These are phyloP conservation scores for Beta lomatogona DNA, from an alignment of 179 eudicot species.

Conservation along the genomic window DNA sequence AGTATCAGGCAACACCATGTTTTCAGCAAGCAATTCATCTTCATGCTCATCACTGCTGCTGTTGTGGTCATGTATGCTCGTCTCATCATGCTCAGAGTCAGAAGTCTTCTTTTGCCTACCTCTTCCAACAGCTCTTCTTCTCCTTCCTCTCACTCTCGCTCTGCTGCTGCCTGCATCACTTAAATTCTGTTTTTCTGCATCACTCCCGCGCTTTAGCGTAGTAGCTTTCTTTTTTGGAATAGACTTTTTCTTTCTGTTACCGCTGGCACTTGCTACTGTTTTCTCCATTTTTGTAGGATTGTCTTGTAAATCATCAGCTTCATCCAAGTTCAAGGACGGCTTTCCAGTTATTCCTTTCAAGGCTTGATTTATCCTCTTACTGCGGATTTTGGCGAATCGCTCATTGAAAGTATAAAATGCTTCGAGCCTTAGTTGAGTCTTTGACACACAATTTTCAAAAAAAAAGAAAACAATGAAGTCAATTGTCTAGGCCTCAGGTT, in stretches of 20 bases:
- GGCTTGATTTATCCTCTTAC: slow-evolving; percentile 86
- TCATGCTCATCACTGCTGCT: slow-evolving; percentile 35
- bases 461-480: not conserved
- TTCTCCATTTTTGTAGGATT: slow-evolving; percentile 39
- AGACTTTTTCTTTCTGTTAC: slow-evolving; percentile 32
- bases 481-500: not conserved
- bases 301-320: slow-evolving; percentile 36
- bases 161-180: slow-evolving; percentile 24
- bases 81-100: slow-evolving; percentile 37
- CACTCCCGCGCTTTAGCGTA: slow-evolving; percentile 3
- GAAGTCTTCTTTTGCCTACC: slow-evolving; percentile 40
- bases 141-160: slow-evolving; percentile 39
- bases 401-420: slow-evolving; percentile 96
- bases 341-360: slow-evolving; percentile 68
- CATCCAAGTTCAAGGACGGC: slow-evolving; percentile 43
- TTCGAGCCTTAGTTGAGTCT: slow-evolving; percentile 96
- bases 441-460: slow-evolving; percentile 32
- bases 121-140: slow-evolving; percentile 38
- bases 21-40: slow-evolving; percentile 38
- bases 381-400: slow-evolving; percentile 92
- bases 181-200: slow-evolving; percentile 27
- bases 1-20: slow-evolving; percentile 30
- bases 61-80: slow-evolving; percentile 38
- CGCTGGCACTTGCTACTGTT: slow-evolving; percentile 36
- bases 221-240: slow-evolving; percentile 10